Evolutionary conservation across 2,329 filamentous ascomycete species (phyloP), one percentile per base, ranked within the genome.

Genomic region (Neophaeococcomyces mojaviensis): DNA sequence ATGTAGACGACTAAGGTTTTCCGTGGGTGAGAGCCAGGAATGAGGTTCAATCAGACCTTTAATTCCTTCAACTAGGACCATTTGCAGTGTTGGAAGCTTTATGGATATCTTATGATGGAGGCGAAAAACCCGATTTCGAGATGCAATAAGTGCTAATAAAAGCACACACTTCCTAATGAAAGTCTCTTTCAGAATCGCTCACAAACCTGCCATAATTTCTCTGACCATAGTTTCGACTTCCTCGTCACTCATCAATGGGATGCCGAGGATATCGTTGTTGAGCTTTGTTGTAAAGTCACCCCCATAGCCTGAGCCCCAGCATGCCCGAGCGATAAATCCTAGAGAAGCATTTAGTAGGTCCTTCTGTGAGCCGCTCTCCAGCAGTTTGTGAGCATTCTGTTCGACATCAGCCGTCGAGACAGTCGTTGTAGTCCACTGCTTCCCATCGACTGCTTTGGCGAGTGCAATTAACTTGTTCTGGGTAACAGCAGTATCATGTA

Each of bases 401-500:
- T 20, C 39, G 1, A 48, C 13, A 16, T 52, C 38, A n/a, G 46
- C 44, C 10, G 49, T 53, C 5, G 32, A 36, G 30, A 43, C 47
- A 6, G 19, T 33, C 4, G 49, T 44, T 26, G 48, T 44, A 12
- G 44, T 38, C 51, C 53, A 58, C 13, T 53, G 50, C 34, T 49
- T 47, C 19, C 56, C 56, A 36, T 56, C 53, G 24, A 49, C 49
- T 32, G 65, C 65, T 57, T 68, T 62, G 4, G 54, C 62, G 15
- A 62, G 50, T 0, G 49, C 58, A 3, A 68, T 49, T 1, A 72
- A 40, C 32, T 65, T 46, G 16, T 68, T 68, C 59, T 77, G 76
- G 0, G 71, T 69, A 12, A 68, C 59, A 4, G 64, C 59, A 3
- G 66, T 58, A 19, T 71, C 68, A 4, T 72, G 59, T 15, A 77